phyloP scores from a whole-genome alignment of 306 rosid species.

The Vigna unguiculata region DNA sequence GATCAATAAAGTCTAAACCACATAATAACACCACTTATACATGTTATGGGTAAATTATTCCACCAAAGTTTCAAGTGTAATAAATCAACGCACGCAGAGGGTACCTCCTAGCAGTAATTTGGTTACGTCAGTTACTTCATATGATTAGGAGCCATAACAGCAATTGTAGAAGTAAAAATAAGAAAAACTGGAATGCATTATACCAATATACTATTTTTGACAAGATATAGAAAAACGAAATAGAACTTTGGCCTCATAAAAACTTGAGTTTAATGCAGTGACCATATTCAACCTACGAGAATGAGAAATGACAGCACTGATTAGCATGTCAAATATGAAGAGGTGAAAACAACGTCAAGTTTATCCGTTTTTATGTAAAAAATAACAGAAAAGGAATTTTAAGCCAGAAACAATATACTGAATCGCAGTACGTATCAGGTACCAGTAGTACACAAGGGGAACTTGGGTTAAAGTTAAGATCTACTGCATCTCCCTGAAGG shows the following conservation, averaged over 20 bases:
- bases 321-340: neutral
- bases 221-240: neutral
- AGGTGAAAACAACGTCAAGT: neutral
- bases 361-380: neutral
- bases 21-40: neutral
- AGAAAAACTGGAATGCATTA: neutral
- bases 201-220: neutral
- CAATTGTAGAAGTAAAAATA: neutral
- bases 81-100: neutral
- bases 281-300: neutral
- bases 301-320: slow-evolving; percentile 1
- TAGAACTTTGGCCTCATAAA: neutral
- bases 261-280: slow-evolving; percentile 9
- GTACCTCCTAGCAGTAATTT: neutral
- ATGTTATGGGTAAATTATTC: neutral
- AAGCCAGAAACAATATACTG: neutral
- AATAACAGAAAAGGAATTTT: neutral
- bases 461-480: neutral
- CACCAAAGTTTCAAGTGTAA: slow-evolving; percentile 3
- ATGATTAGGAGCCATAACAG: slow-evolving; percentile 30
- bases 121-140: neutral
- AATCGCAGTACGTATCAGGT: neutral
- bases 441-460: neutral
- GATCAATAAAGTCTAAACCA: too few species aligned
- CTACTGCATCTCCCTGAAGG: neutral